A percentile compares a stretch with the other conserved stretches of the same genome.
These are phyloP conservation scores for Thelonectria blattea DNA, from an alignment of 2,329 filamentous ascomycete species.

Conservation along the genomic window DNA sequence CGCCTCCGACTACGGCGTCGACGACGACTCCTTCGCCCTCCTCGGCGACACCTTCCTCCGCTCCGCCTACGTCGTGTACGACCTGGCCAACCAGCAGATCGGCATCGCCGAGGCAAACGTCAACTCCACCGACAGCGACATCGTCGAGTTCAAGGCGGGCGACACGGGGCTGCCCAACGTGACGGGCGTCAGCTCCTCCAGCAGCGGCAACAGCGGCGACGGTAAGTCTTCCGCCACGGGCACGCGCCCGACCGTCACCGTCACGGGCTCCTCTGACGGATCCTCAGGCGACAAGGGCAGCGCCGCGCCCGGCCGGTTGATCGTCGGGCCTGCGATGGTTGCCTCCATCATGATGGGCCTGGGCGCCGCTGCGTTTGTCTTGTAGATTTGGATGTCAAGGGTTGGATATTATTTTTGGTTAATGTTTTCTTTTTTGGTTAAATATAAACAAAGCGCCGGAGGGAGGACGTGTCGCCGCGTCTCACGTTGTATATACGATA, in stretches of 20 bases:
- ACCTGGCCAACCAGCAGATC: slow-evolving; percentile 57
- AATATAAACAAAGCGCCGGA: background rate
- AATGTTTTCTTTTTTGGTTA: too few species aligned
- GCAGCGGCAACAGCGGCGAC: slow-evolving; percentile 43
- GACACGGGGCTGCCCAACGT: slow-evolving; percentile 49
- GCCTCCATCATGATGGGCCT: slow-evolving; percentile 27
- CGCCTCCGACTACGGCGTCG: slow-evolving; percentile 43
- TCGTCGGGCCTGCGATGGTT: slow-evolving; percentile 24
- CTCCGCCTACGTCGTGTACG: slow-evolving; percentile 63
- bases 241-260: slow-evolving; percentile 22
- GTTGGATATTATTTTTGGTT: background rate
- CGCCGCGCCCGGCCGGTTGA: slow-evolving; percentile 27
- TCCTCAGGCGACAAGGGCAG: slow-evolving; percentile 29
- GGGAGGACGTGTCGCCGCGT: background rate
- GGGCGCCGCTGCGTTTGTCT: slow-evolving; percentile 21
- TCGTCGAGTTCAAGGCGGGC: slow-evolving; percentile 52
- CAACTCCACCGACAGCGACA: slow-evolving; percentile 50
- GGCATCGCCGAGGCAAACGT: slow-evolving; percentile 60
- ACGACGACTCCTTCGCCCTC: slow-evolving; percentile 46
- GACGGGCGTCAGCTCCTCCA: slow-evolving; percentile 46
- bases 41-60: slow-evolving; percentile 65
- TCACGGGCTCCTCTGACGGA: slow-evolving; percentile 23
- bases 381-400: slow-evolving; percentile 10
- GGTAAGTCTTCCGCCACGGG: slow-evolving; percentile 36
- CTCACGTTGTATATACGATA: too few species aligned